Base-by-base conservation (phyloP, 2,329 filamentous ascomycete species). In the Aspergillus sp. region DNA sequence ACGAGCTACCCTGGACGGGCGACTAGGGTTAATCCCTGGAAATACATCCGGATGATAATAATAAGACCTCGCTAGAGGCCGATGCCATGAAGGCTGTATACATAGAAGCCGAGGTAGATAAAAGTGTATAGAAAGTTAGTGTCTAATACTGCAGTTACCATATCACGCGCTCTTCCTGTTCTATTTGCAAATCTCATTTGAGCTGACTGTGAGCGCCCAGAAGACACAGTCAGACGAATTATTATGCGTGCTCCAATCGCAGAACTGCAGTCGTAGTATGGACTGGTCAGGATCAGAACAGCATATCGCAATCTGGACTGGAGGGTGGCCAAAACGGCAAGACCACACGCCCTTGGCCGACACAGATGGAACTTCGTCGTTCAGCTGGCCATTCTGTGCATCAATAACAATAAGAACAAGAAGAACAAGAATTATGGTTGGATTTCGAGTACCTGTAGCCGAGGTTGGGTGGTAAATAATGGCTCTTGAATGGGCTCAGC, bases 241-340 rank as follows among this genome's bases (percentile, higher is more conserved):
- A 38, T 17, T 11, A 18, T 12, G 9, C 26, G 30, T 24, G 34
- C 47, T 22, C 41, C 50, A 53, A 53, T 53, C 18, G 30, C 38
- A 34, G 12, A 45, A 45, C 17, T 53, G 50, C 50, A 44, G 15
- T 39, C 41, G 51, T 53, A 47, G 51, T 42, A 48, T 54, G 50
- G 48, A 32, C 43, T 20, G 24, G 51, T 54, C 43, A 48, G 43
- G 43, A 54, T 54, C 43, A 48, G 43, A 54, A 48, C 15, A n/a
- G 43, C 34, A 54, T 30, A 30, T 54, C 43, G 51, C 51, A 54
- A 54, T 54, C 51, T 54, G 51, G 51, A 48, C 51, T 48, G 43
- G 43, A 48, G 18, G 50, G 24, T 45, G 49, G 7, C 24, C 34
- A 41, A 52, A 38, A 44, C 34, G 34, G 51, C 20, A 44, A 32